Conservation (phyloP, 768 basidiomycete genomes). For the Termitomyces bulborhizus region DNA sequence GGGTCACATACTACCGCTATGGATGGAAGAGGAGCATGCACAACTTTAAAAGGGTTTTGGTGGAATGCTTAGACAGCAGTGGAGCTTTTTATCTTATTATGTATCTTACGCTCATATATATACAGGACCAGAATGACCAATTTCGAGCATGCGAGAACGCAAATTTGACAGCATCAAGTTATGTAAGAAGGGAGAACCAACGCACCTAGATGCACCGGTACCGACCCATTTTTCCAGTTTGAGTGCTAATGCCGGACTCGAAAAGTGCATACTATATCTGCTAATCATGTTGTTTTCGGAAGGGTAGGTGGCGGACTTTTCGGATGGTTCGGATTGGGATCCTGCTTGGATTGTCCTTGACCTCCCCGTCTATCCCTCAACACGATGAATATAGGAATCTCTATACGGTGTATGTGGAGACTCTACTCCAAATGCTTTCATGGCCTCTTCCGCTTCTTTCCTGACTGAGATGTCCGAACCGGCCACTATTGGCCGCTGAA, state of each 20-base stretch:
- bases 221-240: too few relatives aligned
- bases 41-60: constrained; percentile 11
- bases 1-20: constrained; percentile 86
- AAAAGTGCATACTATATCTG: neutral
- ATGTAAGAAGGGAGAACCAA: too few relatives aligned
- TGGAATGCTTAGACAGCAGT: neutral
- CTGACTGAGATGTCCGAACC: neutral
- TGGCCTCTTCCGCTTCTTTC: neutral
- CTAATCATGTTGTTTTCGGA: neutral
- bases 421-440: neutral
- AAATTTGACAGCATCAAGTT: too few relatives aligned
- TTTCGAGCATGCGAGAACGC: too few relatives aligned
- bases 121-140: neutral
- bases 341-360: neutral
- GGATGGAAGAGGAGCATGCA: constrained; percentile 31
- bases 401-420: neutral
- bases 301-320: neutral
- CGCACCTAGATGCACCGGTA: too few relatives aligned
- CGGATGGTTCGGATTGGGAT: neutral
- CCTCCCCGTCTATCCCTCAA: neutral
- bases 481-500: neutral
- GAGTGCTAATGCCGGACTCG: neutral
- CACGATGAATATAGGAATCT: neutral
- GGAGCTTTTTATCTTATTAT: neutral
- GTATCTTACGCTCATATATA: neutral